Conservation (phyloP, 176 grass and related monocot genomes). For the Musa itinerans region DNA sequence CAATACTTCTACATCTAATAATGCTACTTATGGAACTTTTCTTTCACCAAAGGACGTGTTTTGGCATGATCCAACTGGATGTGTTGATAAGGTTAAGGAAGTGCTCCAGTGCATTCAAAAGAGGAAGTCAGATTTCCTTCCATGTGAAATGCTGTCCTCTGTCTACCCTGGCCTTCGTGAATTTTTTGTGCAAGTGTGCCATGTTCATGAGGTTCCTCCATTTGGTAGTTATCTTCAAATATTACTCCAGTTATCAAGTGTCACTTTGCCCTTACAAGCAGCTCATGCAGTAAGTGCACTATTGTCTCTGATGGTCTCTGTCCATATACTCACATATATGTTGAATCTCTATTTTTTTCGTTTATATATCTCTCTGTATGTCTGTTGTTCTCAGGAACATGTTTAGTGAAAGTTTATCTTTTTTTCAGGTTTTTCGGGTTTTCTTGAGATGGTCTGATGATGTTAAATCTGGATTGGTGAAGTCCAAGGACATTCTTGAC, state of each 20-base stretch:
- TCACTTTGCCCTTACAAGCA: slow-evolving; percentile 55
- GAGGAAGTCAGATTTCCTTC: slow-evolving; percentile 18
- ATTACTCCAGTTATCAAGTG: slow-evolving; percentile 51
- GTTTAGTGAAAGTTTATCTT: background rate
- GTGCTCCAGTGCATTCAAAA: slow-evolving; percentile 21
- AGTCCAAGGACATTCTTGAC: slow-evolving; percentile 40
- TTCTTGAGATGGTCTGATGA: slow-evolving; percentile 77
- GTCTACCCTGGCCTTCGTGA: slow-evolving; percentile 69
- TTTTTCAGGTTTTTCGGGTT: slow-evolving; percentile 63
- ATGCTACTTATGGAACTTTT: slow-evolving; percentile 44
- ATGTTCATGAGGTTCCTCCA: slow-evolving; percentile 52
- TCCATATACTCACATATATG: background rate
- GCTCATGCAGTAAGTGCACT: slow-evolving; percentile 52
- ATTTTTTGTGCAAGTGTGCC: slow-evolving; percentile 65
- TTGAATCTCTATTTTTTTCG: background rate
- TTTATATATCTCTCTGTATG: background rate
- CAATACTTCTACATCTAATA: slow-evolving; percentile 21
- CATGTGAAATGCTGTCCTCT: slow-evolving; percentile 47
- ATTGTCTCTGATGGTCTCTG: background rate
- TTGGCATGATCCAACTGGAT: slow-evolving; percentile 87
- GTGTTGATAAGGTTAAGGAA: slow-evolving; percentile 55
- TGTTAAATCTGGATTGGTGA: slow-evolving; percentile 36
- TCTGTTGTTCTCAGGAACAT: slow-evolving; percentile 3
- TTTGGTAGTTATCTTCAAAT: slow-evolving; percentile 60
- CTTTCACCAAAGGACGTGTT: slow-evolving; percentile 55